phyloP scores from a whole-genome alignment of 345 rosid species.

The Aethionema arabicum region DNA sequence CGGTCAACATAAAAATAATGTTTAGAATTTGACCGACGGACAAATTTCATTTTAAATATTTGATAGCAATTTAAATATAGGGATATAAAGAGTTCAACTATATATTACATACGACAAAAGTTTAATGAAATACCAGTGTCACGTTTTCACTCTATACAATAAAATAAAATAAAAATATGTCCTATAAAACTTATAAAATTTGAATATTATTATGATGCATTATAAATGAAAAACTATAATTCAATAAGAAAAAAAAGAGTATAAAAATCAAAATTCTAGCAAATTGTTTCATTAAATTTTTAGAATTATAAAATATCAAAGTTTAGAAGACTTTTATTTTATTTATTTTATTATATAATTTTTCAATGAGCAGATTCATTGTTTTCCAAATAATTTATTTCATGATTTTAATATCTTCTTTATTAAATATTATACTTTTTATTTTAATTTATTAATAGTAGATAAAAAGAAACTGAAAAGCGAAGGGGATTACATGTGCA shows the following conservation, averaged over 20 bases:
- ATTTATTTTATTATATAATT: too few relatives aligned
- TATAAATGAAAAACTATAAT: too few relatives aligned
- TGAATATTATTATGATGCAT: too few relatives aligned
- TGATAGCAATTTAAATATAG: not conserved
- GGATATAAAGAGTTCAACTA: not conserved
- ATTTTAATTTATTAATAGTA: not conserved
- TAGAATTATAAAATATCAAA: too few relatives aligned
- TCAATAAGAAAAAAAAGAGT: too few relatives aligned
- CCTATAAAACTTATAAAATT: not conserved
- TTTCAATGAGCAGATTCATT: too few relatives aligned
- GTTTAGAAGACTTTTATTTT: too few relatives aligned
- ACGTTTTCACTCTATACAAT: conserved; percentile 23
- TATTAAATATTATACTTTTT: not conserved
- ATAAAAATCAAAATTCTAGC: too few relatives aligned
- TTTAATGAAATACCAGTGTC: not conserved
- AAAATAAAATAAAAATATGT: conserved; percentile 2
- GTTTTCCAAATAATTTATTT: not conserved
- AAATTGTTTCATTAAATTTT: too few relatives aligned
- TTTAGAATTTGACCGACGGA: conserved; percentile 14
- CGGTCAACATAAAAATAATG: conserved; percentile 18
- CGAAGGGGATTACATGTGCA: conserved; percentile 25
- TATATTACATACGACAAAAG: not conserved
- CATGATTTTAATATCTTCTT: not conserved
- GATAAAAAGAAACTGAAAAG: not conserved
- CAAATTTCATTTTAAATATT: not conserved